phyloP scores from a whole-genome alignment of 1,284 basidiomycete genomes.

The Pseudozyma pruni region DNA sequence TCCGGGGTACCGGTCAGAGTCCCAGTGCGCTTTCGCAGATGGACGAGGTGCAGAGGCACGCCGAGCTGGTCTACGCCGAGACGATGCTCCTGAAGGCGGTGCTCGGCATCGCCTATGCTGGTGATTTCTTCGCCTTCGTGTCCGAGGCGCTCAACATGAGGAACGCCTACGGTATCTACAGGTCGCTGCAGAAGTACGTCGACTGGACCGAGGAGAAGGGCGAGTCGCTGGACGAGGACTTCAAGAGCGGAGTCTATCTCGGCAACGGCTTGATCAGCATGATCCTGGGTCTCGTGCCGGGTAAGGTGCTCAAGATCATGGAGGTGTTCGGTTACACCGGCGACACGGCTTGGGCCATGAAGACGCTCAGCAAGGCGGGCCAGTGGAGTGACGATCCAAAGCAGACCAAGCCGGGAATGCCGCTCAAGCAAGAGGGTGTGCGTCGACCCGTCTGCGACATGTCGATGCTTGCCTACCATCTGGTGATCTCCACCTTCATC shows the following conservation, averaged over 20 bases:
- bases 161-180: constrained; percentile 66
- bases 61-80: constrained; percentile 65
- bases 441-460: constrained; percentile 63
- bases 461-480: constrained; percentile 63
- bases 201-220: constrained; percentile 61
- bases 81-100: constrained; percentile 63
- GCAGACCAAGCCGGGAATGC: constrained; percentile 44
- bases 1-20: constrained; percentile 61
- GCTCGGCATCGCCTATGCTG: constrained; percentile 65
- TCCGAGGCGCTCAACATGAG: constrained; percentile 66
- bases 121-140: constrained; percentile 65
- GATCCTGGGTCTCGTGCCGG: constrained; percentile 65
- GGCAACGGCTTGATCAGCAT: constrained; percentile 66
- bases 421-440: constrained; percentile 49
- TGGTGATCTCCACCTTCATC: constrained; percentile 66
- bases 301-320: constrained; percentile 67
- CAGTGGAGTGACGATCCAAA: constrained; percentile 50
- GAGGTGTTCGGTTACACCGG: constrained; percentile 67
- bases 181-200: constrained; percentile 64
- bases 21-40: constrained; percentile 56
- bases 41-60: constrained; percentile 63
- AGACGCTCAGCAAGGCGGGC: constrained; percentile 58
- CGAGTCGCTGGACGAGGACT: constrained; percentile 59
- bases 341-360: constrained; percentile 55
- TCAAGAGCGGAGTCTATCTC: constrained; percentile 65